phyloP scores from a whole-genome alignment of 2,329 filamentous ascomycete species.

The Colletotrichum chlorophyti region DNA sequence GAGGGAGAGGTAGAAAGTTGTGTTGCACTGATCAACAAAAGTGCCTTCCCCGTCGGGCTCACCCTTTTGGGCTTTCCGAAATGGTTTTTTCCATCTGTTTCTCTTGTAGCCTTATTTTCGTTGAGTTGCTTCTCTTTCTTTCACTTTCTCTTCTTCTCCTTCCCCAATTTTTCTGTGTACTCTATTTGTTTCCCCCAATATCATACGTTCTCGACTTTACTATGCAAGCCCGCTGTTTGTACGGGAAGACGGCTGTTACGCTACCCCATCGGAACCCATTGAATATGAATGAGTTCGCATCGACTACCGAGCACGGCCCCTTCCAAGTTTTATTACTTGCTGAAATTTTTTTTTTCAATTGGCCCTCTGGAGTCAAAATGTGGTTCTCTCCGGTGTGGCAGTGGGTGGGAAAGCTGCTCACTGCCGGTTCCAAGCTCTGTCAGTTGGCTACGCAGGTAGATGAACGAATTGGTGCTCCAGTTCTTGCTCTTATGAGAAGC shows the following conservation, averaged over 20 bases:
- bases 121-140: neutral
- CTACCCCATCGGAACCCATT: neutral
- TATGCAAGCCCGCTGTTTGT: neutral
- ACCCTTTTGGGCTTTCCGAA: constrained; percentile 12
- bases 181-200: neutral
- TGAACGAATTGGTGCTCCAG: neutral
- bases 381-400: neutral
- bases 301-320: too few species aligned
- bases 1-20: neutral
- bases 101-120: neutral
- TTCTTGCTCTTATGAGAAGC: neutral
- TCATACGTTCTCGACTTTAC: neutral
- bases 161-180: neutral
- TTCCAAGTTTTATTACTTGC: too few species aligned
- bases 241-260: neutral
- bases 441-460: too few species aligned
- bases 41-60: neutral
- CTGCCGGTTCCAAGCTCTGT: too few species aligned
- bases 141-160: neutral
- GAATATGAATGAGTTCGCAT: neutral
- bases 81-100: neutral
- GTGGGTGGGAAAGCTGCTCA: neutral
- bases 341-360: too few species aligned
- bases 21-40: too few species aligned
- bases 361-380: too few species aligned